phyloP scores from a whole-genome alignment of 345 rosid species.

The Lepidium didymum region DNA sequence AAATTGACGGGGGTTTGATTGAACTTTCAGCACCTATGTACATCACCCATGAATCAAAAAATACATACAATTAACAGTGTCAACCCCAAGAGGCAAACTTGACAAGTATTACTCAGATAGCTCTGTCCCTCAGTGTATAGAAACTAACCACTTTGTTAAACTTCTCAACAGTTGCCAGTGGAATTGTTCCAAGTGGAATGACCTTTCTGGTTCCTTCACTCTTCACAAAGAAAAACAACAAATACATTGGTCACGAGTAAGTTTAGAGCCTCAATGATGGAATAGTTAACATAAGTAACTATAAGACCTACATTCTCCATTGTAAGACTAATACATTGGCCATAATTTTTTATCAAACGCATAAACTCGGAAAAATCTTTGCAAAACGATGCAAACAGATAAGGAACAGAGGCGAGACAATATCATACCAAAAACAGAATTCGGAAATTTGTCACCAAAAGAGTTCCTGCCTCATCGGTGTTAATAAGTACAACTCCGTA shows the following conservation, averaged over 20 bases:
- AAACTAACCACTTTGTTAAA: constrained; percentile 70
- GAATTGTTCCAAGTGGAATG: constrained; percentile 80
- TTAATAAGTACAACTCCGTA: constrained; percentile 90
- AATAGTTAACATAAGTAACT: neutral
- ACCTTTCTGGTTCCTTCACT: constrained; percentile 75
- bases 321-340: neutral
- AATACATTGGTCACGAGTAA: neutral
- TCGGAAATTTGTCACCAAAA: constrained; percentile 89
- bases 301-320: neutral
- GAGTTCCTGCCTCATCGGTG: constrained; percentile 82
- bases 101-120: neutral
- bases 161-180: constrained; percentile 88
- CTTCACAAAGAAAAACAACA: constrained; percentile 35
- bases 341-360: neutral
- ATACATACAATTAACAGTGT: neutral
- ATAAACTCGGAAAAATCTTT: neutral
- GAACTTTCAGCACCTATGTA: constrained; percentile 56
- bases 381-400: neutral
- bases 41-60: constrained; percentile 3
- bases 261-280: neutral
- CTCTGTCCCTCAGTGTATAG: neutral
- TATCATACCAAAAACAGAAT: constrained; percentile 79
- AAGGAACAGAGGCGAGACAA: constrained; percentile 6
- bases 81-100: neutral
- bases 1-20: constrained; percentile 54